These are phyloP conservation scores for Candida chauliodis DNA, from an alignment of 805 yeast species.

Conservation along the genomic window DNA sequence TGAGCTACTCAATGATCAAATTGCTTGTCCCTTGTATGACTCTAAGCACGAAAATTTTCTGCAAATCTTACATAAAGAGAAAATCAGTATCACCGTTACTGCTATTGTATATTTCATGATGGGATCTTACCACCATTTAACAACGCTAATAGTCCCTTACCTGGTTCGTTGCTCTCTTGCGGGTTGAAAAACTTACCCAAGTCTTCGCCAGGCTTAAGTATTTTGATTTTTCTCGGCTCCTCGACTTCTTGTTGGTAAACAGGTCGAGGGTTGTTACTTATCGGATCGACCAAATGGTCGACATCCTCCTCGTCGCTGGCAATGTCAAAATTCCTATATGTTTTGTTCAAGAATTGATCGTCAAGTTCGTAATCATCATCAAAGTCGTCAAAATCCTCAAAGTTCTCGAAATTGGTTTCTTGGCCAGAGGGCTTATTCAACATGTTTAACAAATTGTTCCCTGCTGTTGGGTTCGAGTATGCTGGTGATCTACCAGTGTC, in stretches of 20 bases:
- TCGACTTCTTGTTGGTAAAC: neutral
- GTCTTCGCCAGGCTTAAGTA: slow-evolving; percentile 28
- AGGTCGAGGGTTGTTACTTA: neutral
- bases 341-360: slow-evolving; percentile 13
- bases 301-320: slow-evolving; percentile 37
- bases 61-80: no score
- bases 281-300: slow-evolving; percentile 10
- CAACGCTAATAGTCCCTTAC: slow-evolving; percentile 20
- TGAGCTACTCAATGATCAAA: no score
- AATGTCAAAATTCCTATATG: slow-evolving; percentile 25
- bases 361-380: slow-evolving; percentile 5
- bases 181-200: slow-evolving; percentile 11
- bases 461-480: no score
- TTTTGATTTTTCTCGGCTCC: slow-evolving; percentile 14
- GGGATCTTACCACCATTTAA: slow-evolving; percentile 14
- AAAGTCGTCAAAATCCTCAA: slow-evolving; percentile 23
- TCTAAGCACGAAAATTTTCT: no score
- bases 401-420: slow-evolving; percentile 23
- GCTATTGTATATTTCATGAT: no score
- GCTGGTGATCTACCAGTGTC: no score
- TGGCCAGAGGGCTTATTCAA: no score
- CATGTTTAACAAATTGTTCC: no score
- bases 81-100: no score
- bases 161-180: slow-evolving; percentile 13
- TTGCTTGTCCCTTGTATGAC: no score